Evolutionary conservation across 495 filamentous ascomycete species (phyloP).

Genomic region (Penicillium ucsense): DNA sequence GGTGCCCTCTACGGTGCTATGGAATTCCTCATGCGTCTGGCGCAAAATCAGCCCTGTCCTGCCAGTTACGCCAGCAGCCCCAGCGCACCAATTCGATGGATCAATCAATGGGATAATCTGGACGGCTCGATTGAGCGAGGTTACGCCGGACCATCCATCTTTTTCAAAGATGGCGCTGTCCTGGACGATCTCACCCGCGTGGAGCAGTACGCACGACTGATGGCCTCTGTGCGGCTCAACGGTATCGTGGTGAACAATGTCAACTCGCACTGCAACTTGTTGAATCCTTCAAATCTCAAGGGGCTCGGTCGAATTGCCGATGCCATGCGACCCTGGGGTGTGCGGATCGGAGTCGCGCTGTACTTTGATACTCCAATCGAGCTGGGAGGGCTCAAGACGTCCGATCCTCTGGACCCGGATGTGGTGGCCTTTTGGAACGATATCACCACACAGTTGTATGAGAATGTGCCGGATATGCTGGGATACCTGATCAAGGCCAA

Average conservation of each 20-base stretch:
- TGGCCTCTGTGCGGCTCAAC: conserved; percentile 58
- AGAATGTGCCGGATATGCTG: conserved; percentile 49
- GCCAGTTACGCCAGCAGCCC: conserved; percentile 44
- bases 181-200: conserved; percentile 45
- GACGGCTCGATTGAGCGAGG: conserved; percentile 58
- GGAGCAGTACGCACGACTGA: conserved; percentile 50
- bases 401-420: conserved; percentile 47
- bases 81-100: conserved; percentile 51
- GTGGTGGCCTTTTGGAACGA: conserved; percentile 52
- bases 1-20: conserved; percentile 59
- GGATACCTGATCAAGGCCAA: conserved; percentile 63
- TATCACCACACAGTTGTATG: conserved; percentile 46
- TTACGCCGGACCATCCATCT: conserved; percentile 55
- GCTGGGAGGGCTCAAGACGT: conserved; percentile 46
- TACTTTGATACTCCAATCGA: conserved; percentile 53
- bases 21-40: conserved; percentile 51
- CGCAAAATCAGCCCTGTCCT: conserved; percentile 45
- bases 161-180: conserved; percentile 45
- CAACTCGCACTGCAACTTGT: conserved; percentile 49
- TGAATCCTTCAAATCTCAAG: conserved; percentile 46
- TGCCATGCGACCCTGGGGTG: conserved; percentile 52
- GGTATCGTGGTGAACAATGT: conserved; percentile 59
- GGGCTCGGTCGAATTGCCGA: conserved; percentile 52
- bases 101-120: conserved; percentile 64
- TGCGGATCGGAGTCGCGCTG: conserved; percentile 52